phyloP scores from a whole-genome alignment of 2,329 filamentous ascomycete genomes.

The Fusarium buharicum region DNA sequence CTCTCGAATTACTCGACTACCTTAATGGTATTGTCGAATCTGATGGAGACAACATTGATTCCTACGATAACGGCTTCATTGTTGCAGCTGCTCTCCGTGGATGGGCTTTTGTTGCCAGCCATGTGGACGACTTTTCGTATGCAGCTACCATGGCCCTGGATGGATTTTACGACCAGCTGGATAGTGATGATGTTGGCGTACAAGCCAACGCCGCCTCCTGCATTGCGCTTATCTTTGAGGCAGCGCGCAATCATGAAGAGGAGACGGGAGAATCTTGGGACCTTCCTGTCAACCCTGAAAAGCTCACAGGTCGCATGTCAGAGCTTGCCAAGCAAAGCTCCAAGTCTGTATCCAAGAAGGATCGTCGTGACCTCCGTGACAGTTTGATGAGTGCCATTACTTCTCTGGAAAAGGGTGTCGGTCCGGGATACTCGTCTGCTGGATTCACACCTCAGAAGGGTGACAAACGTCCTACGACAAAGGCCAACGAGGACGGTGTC shows the following conservation, averaged over 20 bases:
- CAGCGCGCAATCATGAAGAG: slow-evolving; percentile 62
- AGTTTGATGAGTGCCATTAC: slow-evolving; percentile 64
- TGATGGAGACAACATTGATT: slow-evolving; percentile 78
- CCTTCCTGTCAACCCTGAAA: slow-evolving; percentile 62
- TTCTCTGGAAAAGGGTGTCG: slow-evolving; percentile 64
- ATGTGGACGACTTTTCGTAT: slow-evolving; percentile 77
- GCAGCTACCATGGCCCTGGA: slow-evolving; percentile 79
- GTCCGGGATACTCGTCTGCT: slow-evolving; percentile 65
- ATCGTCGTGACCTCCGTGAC: slow-evolving; percentile 59
- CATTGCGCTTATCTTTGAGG: slow-evolving; percentile 86
- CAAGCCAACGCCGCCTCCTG: slow-evolving; percentile 82
- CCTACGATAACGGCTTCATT: slow-evolving; percentile 74
- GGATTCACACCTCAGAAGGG: slow-evolving; percentile 53
- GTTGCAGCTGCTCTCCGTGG: slow-evolving; percentile 80
- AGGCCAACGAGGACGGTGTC: slow-evolving; percentile 55
- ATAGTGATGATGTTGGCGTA: slow-evolving; percentile 76
- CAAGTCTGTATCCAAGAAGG: slow-evolving; percentile 61
- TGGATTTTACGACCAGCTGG: slow-evolving; percentile 85
- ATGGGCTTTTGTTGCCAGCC: slow-evolving; percentile 83
- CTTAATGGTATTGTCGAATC: slow-evolving; percentile 81
- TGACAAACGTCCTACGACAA: slow-evolving; percentile 55
- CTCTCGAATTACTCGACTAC: slow-evolving; percentile 77
- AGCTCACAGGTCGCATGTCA: slow-evolving; percentile 59
- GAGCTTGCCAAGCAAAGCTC: slow-evolving; percentile 60
- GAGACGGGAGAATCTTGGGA: slow-evolving; percentile 61